These are phyloP conservation scores for Nakazawaea siamensis DNA, from an alignment of 805 yeast genomes.

Conservation along the genomic window DNA sequence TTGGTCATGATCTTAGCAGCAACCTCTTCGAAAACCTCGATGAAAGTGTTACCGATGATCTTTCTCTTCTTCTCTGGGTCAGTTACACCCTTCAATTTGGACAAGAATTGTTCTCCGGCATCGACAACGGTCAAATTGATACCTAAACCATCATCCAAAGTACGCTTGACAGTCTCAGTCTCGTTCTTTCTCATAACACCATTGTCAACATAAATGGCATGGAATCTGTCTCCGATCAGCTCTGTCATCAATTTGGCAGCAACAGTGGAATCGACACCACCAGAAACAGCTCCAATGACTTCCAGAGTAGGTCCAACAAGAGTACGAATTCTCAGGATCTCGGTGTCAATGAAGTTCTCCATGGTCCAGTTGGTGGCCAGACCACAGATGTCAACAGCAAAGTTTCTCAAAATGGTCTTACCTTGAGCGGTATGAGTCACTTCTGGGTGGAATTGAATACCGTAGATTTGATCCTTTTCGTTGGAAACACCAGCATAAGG, in stretches of 20 bases:
- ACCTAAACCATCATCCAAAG: conserved; percentile 87
- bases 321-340: conserved; percentile 83
- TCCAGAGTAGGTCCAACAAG: conserved; percentile 97
- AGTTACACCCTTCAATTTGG: conserved; percentile 83
- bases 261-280: conserved; percentile 99
- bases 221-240: conserved; percentile 98
- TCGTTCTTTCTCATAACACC: conserved; percentile 96
- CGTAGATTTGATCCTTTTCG: conserved; percentile 66
- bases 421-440: conserved; percentile 95
- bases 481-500: conserved; percentile 92
- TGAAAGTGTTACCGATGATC: conserved; percentile 96
- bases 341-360: conserved; percentile 96
- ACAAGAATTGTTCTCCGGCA: conserved; percentile 84
- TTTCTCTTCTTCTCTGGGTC: conserved; percentile 99
- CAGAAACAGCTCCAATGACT: conserved; percentile 98
- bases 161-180: conserved; percentile 80
- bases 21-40: conserved; percentile 93
- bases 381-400: conserved; percentile 85
- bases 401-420: conserved; percentile 77
- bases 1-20: conserved; percentile 87
- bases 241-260: conserved; percentile 97
- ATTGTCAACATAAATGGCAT: conserved; percentile 95
- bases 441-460: conserved; percentile 99
- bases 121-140: conserved; percentile 92
- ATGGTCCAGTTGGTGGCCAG: conserved; percentile 92